Conservation (phyloP, 2,329 filamentous ascomycete species). For the Paecilomyces dactylethromorphus region DNA sequence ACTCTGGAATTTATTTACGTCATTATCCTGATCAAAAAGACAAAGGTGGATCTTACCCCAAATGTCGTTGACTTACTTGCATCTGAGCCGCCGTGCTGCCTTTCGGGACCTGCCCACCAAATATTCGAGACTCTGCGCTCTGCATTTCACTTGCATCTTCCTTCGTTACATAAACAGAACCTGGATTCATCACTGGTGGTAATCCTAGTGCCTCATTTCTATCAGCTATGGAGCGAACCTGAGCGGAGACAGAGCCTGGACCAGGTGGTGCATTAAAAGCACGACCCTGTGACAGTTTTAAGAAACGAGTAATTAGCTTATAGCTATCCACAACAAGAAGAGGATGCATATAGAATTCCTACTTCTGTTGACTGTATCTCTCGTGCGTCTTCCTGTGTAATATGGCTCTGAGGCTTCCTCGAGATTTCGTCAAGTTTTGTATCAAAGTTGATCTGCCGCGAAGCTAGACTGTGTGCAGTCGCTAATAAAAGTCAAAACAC, state of each 20-base stretch:
- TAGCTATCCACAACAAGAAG: no score
- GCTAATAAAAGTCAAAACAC: conserved; percentile 11
- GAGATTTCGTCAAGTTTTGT: conserved; percentile 23
- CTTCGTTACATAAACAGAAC: conserved; percentile 23
- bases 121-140: conserved; percentile 16
- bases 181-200: conserved; percentile 13
- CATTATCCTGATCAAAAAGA: background rate
- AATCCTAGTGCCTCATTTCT: conserved; percentile 23
- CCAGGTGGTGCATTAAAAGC: conserved; percentile 26
- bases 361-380: conserved; percentile 26
- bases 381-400: conserved; percentile 25
- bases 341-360: background rate
- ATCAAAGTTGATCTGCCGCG: conserved; percentile 28
- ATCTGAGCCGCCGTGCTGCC: conserved; percentile 26
- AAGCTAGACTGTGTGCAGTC: conserved; percentile 25
- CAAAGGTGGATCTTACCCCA: background rate
- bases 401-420: conserved; percentile 24
- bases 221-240: conserved; percentile 26
- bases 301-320: background rate
- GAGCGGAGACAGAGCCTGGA: conserved; percentile 22
- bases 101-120: conserved; percentile 23
- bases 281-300: conserved; percentile 17
- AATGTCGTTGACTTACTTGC: conserved; percentile 19
- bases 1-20: conserved; percentile 12
- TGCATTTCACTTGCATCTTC: conserved; percentile 26